These are phyloP conservation scores for Plasmodium relictum DNA, from an alignment of 169 alveolate genomes.

Conservation along the genomic window DNA sequence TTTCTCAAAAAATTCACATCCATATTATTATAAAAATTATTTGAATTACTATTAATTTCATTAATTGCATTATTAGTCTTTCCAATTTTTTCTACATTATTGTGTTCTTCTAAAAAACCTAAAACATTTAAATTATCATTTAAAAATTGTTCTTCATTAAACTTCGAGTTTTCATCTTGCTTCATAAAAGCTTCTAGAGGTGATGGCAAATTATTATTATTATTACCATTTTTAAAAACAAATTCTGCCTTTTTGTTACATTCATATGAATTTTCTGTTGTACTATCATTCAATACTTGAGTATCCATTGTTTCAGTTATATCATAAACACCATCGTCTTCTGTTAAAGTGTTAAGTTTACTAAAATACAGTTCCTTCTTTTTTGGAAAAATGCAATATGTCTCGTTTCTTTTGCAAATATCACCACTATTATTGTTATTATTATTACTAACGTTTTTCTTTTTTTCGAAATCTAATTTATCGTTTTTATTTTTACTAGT, in stretches of 20 bases:
- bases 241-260: conserved; percentile 9
- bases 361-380: conserved; percentile 43
- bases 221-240: background rate
- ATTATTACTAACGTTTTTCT: conserved; percentile 13
- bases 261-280: conserved; percentile 21
- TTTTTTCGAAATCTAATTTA: conserved; percentile 40
- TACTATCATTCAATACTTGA: conserved; percentile 28
- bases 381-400: conserved; percentile 36
- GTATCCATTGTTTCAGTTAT: conserved; percentile 18
- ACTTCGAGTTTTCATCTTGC: conserved; percentile 28
- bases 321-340: conserved; percentile 37
- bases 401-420: conserved; percentile 35
- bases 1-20: too few species aligned
- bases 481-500: conserved; percentile 54
- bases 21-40: background rate
- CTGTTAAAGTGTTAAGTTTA: conserved; percentile 32
- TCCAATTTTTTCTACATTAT: conserved; percentile 30
- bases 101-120: conserved; percentile 36
- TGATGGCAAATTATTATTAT: background rate
- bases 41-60: background rate
- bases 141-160: conserved; percentile 59
- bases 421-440: background rate
- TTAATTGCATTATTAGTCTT: background rate
- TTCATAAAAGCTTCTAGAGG: conserved; percentile 13
- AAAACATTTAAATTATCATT: conserved; percentile 47